Conservation (phyloP, 495 filamentous ascomycete genomes). For the Penicillium atrosanguineum region DNA sequence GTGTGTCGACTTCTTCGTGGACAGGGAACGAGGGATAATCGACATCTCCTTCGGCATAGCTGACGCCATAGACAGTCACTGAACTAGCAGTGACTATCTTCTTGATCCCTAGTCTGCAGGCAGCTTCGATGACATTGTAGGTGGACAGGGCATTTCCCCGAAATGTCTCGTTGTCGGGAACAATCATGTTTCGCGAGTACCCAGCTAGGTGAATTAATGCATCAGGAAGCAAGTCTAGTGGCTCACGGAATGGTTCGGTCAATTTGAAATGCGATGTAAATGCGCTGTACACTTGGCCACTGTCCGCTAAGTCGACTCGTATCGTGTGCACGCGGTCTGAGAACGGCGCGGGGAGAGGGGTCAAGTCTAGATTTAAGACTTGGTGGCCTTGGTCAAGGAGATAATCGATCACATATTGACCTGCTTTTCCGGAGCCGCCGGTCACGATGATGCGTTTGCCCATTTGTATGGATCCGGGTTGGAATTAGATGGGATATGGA, state of each 20-base stretch:
- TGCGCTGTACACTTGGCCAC: slow-evolving; percentile 58
- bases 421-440: slow-evolving; percentile 58
- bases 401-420: slow-evolving; percentile 54
- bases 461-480: slow-evolving; percentile 3
- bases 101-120: slow-evolving; percentile 56
- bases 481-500: too few relatives aligned
- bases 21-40: slow-evolving; percentile 57
- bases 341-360: slow-evolving; percentile 37
- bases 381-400: slow-evolving; percentile 51
- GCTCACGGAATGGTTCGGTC: slow-evolving; percentile 42
- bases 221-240: slow-evolving; percentile 44
- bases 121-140: slow-evolving; percentile 62
- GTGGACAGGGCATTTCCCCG: slow-evolving; percentile 49
- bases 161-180: slow-evolving; percentile 60
- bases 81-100: slow-evolving; percentile 59
- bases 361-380: slow-evolving; percentile 58
- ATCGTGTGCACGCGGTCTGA: slow-evolving; percentile 52
- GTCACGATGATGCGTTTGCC: slow-evolving; percentile 54
- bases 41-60: slow-evolving; percentile 54
- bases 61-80: slow-evolving; percentile 59
- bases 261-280: slow-evolving; percentile 56
- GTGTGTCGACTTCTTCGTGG: slow-evolving; percentile 51
- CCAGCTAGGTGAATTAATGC: slow-evolving; percentile 63
- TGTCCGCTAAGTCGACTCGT: slow-evolving; percentile 56
- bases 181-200: slow-evolving; percentile 58